Evolutionary conservation across 192 early-diverging fungal genomes (phyloP).

Genomic region (Geranomyces variabilis): DNA sequence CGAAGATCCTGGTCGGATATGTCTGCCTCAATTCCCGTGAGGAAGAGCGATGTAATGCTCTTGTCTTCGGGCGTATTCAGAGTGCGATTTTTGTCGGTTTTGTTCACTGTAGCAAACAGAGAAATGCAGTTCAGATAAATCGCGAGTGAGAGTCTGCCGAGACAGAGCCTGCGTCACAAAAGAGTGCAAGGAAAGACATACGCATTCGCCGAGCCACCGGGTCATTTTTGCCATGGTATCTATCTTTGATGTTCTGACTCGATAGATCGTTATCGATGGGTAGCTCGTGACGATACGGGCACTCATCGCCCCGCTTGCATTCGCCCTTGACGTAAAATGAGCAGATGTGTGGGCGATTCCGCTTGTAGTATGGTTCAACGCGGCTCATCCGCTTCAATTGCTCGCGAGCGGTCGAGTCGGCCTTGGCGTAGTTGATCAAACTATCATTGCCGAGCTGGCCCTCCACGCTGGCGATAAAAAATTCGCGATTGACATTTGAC

Average conservation of each 20-base stretch:
- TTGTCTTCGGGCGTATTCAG: conserved; percentile 77
- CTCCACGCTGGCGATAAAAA: conserved; percentile 82
- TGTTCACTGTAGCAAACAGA: conserved; percentile 34
- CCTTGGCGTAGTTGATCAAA: conserved; percentile 70
- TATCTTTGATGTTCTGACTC: conserved; percentile 92
- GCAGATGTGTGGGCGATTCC: conserved; percentile 89
- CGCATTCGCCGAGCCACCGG: conserved; percentile 88
- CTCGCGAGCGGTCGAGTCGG: conserved; percentile 74
- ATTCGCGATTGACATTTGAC: conserved; percentile 87
- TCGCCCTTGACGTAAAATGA: conserved; percentile 93
- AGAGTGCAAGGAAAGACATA: too few relatives aligned
- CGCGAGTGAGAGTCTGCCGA: conserved; percentile 10
- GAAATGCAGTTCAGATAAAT: too few relatives aligned
- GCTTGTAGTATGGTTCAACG: conserved; percentile 88
- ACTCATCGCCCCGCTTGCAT: conserved; percentile 93
- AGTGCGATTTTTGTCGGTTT: conserved; percentile 46
- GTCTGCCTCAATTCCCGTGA: conserved; percentile 76
- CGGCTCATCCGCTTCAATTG: conserved; percentile 77
- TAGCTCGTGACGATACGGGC: conserved; percentile 93
- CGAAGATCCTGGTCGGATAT: conserved; percentile 74
- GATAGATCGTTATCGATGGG: conserved; percentile 81
- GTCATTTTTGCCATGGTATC: conserved; percentile 94
- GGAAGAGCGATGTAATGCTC: conserved; percentile 83
- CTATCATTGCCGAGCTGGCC: conserved; percentile 57
- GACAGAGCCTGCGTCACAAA: too few relatives aligned